These are phyloP conservation scores for Schizophyllum commune DNA, from an alignment of 1,284 basidiomycete genomes.

Conservation along the genomic window DNA sequence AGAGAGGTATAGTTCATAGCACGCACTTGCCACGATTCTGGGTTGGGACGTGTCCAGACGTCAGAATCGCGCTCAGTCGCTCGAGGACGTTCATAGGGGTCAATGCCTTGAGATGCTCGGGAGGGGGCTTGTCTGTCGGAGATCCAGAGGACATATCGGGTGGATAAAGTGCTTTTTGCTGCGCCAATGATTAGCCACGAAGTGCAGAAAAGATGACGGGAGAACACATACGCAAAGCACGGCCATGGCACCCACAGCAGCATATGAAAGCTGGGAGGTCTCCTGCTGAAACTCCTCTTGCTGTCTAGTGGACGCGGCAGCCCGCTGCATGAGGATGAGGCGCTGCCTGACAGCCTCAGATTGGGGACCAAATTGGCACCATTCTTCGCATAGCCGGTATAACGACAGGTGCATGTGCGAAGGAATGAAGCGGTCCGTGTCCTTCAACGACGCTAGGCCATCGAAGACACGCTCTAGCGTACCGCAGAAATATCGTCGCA, in stretches of 20 bases:
- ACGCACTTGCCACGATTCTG: slow-evolving; percentile 58
- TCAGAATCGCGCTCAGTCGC: slow-evolving; percentile 58
- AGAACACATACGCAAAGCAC: slow-evolving; percentile 65
- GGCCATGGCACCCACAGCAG: slow-evolving; percentile 78
- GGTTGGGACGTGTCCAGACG: slow-evolving; percentile 44
- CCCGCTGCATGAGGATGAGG: slow-evolving; percentile 67
- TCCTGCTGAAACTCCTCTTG: slow-evolving; percentile 52
- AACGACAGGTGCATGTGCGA: slow-evolving; percentile 72
- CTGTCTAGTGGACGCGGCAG: slow-evolving; percentile 58
- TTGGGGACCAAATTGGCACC: slow-evolving; percentile 84
- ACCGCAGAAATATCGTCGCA: slow-evolving; percentile 87
- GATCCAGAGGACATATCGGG: slow-evolving; percentile 51
- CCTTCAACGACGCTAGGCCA: slow-evolving; percentile 62
- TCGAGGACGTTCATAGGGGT: slow-evolving; percentile 49
- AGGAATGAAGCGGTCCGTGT: slow-evolving; percentile 74
- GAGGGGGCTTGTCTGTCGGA: slow-evolving; percentile 45
- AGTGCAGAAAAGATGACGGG: neutral
- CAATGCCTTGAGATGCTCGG: slow-evolving; percentile 47
- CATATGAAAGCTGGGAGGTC: slow-evolving; percentile 65
- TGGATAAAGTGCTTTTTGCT: slow-evolving; percentile 73
- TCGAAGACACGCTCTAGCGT: slow-evolving; percentile 84
- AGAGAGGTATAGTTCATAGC: neutral
- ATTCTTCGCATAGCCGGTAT: slow-evolving; percentile 87
- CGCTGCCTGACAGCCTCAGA: slow-evolving; percentile 70
- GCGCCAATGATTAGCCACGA: neutral